Evolutionary conservation across 495 filamentous ascomycete genomes (phyloP), one percentile per base, ranked within the genome.

Genomic region (Penicillium nucicola): DNA sequence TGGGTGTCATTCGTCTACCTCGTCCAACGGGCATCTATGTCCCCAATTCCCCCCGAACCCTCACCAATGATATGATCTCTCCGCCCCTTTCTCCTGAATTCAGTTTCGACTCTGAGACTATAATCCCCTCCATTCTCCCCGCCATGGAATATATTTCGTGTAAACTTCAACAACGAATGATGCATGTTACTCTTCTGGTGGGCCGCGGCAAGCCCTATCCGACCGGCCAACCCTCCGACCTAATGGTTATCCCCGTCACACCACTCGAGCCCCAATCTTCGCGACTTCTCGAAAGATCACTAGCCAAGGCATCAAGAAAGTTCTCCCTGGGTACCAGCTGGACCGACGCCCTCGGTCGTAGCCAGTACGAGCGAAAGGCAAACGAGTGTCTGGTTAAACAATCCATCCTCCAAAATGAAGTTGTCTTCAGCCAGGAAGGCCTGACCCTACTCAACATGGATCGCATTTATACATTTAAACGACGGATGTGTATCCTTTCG

Each of bases 381-480:
- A 67, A 74, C 56, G 62, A 71, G 30, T 77, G 87, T 51, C 71
- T 90, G 3, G 70, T 87, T 23, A 72, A 80, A 30, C 79, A 83
- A 42, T 89, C 85, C 8, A 75, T 88, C 20, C 58, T 74, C 36
- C 86, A 89, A 58, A 85, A 88, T 56, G 82, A 87, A 42, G 70
- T 85, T 25, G 68, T 89, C 46, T 89, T 86, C 72, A 78, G 81
- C 22, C 80, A 83, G n/a, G 84, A 85, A 39, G 84, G 83, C 31
- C 68, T 90, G 25, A 86, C 80, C 1, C 64, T 89, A 25, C 66
- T 89, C 1, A 82, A 80, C 13, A 77, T 89, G 36, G 86, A 90
- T 64, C 79, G 84, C 48, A 72, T 89, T 57, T 89, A 88, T 67
- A 87, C 80, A 36, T 84, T 90, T 71, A 87, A 88, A 58, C 76